These are phyloP conservation scores for Microdochium trichocladiopsis DNA, from an alignment of 2,329 filamentous ascomycete genomes.

Conservation along the genomic window DNA sequence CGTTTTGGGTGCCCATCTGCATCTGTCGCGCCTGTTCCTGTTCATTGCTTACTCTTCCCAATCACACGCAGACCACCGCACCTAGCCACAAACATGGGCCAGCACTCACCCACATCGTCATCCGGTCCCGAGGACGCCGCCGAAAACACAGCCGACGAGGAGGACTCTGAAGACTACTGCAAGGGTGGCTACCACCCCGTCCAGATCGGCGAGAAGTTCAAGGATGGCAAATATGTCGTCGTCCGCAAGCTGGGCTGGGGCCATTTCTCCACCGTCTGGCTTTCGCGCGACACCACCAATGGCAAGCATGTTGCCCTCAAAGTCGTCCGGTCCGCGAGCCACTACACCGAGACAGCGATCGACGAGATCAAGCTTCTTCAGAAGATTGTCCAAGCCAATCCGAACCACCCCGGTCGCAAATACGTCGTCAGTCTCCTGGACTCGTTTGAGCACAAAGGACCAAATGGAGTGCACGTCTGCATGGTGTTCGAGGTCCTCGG, in stretches of 20 bases:
- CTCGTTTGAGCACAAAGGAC: slow-evolving; percentile 95
- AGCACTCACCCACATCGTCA: slow-evolving; percentile 66
- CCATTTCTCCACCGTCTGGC: slow-evolving; percentile 96
- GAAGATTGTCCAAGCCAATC: slow-evolving; percentile 92
- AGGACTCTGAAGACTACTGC: slow-evolving; percentile 98
- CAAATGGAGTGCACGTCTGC: slow-evolving; percentile 93
- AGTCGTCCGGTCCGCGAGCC: slow-evolving; percentile 92
- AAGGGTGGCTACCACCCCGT: slow-evolving; percentile 98
- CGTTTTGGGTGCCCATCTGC: slow-evolving; percentile 4
- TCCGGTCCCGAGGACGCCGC: slow-evolving; percentile 76
- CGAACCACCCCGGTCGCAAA: slow-evolving; percentile 84
- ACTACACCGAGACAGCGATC: slow-evolving; percentile 98
- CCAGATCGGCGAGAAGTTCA: slow-evolving; percentile 90
- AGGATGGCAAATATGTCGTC: slow-evolving; percentile 93
- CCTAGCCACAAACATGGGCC: slow-evolving; percentile 51
- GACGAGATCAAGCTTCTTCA: slow-evolving; percentile 98
- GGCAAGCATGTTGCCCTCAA: slow-evolving; percentile 96
- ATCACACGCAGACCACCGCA: slow-evolving; percentile 41
- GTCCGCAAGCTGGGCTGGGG: slow-evolving; percentile 97
- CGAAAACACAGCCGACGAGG: slow-evolving; percentile 94
- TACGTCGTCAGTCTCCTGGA: slow-evolving; percentile 95
- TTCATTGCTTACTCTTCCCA: slow-evolving; percentile 17
- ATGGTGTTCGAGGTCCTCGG: slow-evolving; percentile 99
- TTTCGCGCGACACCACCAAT: slow-evolving; percentile 74
- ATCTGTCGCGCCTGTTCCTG: slow-evolving; percentile 1